Conservation (phyloP, 2,329 filamentous ascomycete genomes). For the Magnaporthales sp. region DNA sequence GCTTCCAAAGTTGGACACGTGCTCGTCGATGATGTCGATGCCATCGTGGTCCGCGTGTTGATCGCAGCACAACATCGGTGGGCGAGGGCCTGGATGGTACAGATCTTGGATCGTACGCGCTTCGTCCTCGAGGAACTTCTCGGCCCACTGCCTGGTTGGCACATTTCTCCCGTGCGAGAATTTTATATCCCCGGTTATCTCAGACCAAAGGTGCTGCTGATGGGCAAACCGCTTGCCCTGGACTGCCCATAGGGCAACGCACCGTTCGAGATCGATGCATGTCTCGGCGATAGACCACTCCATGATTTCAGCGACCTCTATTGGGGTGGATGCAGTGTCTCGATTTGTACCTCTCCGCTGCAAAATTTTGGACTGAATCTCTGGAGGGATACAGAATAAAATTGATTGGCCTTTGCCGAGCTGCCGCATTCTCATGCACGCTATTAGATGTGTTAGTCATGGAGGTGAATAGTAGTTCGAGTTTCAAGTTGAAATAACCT, state of each 20-base stretch:
- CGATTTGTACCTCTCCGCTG: conserved; percentile 12
- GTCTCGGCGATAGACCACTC: conserved; percentile 53
- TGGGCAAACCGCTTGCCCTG: conserved; percentile 45
- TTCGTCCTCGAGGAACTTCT: conserved; percentile 42
- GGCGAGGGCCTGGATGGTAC: conserved; percentile 31
- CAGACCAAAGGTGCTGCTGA: conserved; percentile 28
- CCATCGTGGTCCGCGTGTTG: neutral
- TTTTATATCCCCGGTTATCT: neutral
- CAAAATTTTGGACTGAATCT: conserved; percentile 49
- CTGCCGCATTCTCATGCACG: conserved; percentile 62
- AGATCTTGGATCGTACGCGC: conserved; percentile 39
- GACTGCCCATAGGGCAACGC: conserved; percentile 49
- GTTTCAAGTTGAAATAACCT: too few relatives aligned
- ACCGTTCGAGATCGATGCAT: conserved; percentile 23
- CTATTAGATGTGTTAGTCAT: conserved; percentile 22
- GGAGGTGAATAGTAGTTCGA: too few relatives aligned
- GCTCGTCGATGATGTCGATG: conserved; percentile 1
- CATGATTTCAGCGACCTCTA: conserved; percentile 47
- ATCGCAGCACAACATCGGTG: neutral
- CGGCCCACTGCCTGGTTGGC: conserved; percentile 19
- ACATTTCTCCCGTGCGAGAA: conserved; percentile 12
- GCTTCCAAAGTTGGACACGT: conserved; percentile 3
- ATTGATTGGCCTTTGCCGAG: conserved; percentile 60
- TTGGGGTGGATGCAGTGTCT: conserved; percentile 27
- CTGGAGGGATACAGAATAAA: conserved; percentile 48